Conservation (phyloP, 371 early-diverging fungal species). For the Mucor racemosus region DNA sequence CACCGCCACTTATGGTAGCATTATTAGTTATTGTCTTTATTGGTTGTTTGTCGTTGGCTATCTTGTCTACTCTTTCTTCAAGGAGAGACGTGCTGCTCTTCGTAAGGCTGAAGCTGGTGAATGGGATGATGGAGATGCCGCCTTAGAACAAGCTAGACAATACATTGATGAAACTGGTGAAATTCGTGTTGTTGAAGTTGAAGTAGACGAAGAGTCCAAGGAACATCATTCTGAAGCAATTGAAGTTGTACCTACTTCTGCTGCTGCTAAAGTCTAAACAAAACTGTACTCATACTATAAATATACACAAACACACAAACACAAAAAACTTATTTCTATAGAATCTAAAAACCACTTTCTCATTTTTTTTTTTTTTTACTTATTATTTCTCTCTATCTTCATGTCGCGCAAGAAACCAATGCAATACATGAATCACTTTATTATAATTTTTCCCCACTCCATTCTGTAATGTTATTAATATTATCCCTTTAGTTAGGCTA, state of each 20-base stretch:
- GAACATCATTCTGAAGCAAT: constrained; percentile 7
- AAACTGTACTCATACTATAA: background rate
- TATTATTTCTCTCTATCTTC: constrained; percentile 1
- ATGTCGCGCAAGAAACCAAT: constrained; percentile 6
- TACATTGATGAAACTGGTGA: constrained; percentile 34
- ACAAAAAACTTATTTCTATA: constrained; percentile 10
- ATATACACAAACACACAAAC: no score
- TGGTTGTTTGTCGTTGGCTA: constrained; percentile 65
- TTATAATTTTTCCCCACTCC: constrained; percentile 22
- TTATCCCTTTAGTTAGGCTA: background rate
- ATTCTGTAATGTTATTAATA: constrained; percentile 19
- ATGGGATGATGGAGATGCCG: constrained; percentile 36
- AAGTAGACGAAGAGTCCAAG: constrained; percentile 12
- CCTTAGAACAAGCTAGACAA: constrained; percentile 33
- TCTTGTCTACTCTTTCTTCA: constrained; percentile 54
- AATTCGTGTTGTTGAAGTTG: constrained; percentile 14
- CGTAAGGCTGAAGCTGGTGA: constrained; percentile 39
- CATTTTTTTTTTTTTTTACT: background rate
- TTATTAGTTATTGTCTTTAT: constrained; percentile 76
- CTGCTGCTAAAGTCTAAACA: constrained; percentile 10
- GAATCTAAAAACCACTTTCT: constrained; percentile 2
- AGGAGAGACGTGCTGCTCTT: constrained; percentile 38
- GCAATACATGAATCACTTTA: constrained; percentile 4
- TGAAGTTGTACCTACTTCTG: constrained; percentile 3
- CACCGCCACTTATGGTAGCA: constrained; percentile 70